phyloP scores from a whole-genome alignment of 148 eudicot species.

The Rhododendron mucronatum region DNA sequence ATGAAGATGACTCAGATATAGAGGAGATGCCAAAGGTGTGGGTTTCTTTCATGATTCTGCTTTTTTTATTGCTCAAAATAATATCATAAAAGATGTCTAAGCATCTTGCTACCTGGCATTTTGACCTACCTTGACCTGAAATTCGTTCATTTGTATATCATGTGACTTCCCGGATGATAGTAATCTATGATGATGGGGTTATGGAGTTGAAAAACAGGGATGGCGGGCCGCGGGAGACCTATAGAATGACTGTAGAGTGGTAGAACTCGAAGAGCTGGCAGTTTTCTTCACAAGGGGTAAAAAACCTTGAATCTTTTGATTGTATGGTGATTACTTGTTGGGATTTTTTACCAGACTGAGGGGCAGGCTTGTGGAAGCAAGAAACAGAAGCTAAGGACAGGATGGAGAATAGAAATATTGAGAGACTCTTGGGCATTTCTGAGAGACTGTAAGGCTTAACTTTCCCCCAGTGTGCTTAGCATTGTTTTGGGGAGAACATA shows the following conservation, averaged over 20 bases:
- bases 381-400: background rate
- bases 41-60: background rate
- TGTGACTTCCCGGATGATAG: background rate
- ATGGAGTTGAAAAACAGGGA: background rate
- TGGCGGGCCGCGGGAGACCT: background rate
- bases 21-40: slow-evolving; percentile 88
- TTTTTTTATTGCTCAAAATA: background rate
- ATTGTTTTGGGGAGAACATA: background rate
- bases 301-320: background rate
- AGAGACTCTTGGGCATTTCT: background rate
- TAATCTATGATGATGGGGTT: background rate
- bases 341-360: background rate
- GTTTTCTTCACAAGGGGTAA: background rate
- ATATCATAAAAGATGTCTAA: background rate
- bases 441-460: background rate
- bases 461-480: background rate
- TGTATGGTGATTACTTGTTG: background rate
- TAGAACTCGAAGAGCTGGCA: background rate
- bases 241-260: background rate
- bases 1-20: slow-evolving; percentile 84
- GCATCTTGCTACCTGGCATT: background rate
- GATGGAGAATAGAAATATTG: background rate
- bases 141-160: background rate
- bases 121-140: background rate
- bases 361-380: background rate